phyloP scores from a whole-genome alignment of 352 stramenopile genomes.

The Phytophthora sp. region DNA sequence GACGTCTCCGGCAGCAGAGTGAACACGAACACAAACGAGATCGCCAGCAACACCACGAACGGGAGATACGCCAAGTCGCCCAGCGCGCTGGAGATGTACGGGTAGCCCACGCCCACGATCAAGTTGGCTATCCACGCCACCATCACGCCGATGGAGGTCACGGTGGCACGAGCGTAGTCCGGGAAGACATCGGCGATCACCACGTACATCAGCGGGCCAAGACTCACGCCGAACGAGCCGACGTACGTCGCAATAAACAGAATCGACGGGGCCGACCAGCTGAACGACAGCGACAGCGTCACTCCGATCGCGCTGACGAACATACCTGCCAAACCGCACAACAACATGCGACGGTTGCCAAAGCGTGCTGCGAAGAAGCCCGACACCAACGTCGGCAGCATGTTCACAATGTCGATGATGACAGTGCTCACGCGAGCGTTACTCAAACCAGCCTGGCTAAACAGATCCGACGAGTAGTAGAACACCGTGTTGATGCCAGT shows the following conservation, averaged over 20 bases:
- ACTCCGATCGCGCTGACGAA: constrained; percentile 43
- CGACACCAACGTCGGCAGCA: constrained; percentile 40
- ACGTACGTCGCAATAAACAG: constrained; percentile 45
- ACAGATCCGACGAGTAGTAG: constrained; percentile 61
- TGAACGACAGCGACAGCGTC: constrained; percentile 38
- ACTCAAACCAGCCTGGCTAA: constrained; percentile 36
- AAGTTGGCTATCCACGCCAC: background rate
- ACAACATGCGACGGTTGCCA: constrained; percentile 42
- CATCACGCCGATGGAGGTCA: background rate
- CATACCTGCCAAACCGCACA: constrained; percentile 41
- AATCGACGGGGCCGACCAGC: constrained; percentile 38
- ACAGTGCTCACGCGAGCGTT: constrained; percentile 42
- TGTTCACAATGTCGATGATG: constrained; percentile 46
- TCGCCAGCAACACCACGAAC: background rate
- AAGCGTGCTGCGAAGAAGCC: constrained; percentile 37
- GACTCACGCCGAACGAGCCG: constrained; percentile 35
- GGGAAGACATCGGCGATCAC: constrained; percentile 57
- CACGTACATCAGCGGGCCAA: constrained; percentile 46
- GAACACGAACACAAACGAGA: background rate
- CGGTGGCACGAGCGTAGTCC: constrained; percentile 33
- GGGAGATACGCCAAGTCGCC: background rate
- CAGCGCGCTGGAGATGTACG: background rate
- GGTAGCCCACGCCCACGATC: background rate
- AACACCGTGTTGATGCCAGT: constrained; percentile 63
- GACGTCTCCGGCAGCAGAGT: background rate